Base-by-base conservation (phyloP, 257 asterid genomes). In the Misopates orontium region DNA sequence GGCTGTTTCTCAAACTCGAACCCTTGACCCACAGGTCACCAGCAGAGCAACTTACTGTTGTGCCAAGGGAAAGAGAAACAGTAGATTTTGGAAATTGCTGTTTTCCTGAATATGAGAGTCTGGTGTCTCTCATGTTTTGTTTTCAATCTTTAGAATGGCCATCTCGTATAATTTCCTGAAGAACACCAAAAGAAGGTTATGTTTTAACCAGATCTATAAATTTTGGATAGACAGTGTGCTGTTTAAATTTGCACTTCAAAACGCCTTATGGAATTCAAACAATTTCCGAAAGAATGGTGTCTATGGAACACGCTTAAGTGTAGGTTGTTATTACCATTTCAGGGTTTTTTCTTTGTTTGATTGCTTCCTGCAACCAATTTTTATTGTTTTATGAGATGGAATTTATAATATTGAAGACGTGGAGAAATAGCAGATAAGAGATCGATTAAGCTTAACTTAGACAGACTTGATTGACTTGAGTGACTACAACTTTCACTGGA, bases 81-180 rank as follows among this genome's bases (percentile, higher is more conserved):
- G 23, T 20, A 47, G 21, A 39, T 45, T 10, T 1, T 45, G 51
- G 18, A 14, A 45, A 45, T 45, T 45, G 8, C 17, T 45, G 17
- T n/a, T 15, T n/a, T 36, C 51, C 53, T 1, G 64, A 58, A 62
- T 24, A 51, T 63, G 19, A 21, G 16, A 24, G 15, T 52, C 54
- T 48, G 31, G 40, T 7, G 24, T 7, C 49, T 49, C 24, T 31
- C 24, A 20, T 57, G 13, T 32, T 52, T 19, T 17, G 21, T 52
- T 50, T 60, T 22, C 32, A 24, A 22, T 54, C 55, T 51, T 64
- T 39, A 45, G 36, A 25, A 59, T 31, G 51, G 59, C 48, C 28
- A 28, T 55, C 19, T 56, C 18, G 52, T 15, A 61, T 19, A 48
- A 45, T 51, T 24, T 21, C 48, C 53, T 51, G 24, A 31, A 45